phyloP scores from a whole-genome alignment of 306 rosid species.

The Cicer bijugum region DNA sequence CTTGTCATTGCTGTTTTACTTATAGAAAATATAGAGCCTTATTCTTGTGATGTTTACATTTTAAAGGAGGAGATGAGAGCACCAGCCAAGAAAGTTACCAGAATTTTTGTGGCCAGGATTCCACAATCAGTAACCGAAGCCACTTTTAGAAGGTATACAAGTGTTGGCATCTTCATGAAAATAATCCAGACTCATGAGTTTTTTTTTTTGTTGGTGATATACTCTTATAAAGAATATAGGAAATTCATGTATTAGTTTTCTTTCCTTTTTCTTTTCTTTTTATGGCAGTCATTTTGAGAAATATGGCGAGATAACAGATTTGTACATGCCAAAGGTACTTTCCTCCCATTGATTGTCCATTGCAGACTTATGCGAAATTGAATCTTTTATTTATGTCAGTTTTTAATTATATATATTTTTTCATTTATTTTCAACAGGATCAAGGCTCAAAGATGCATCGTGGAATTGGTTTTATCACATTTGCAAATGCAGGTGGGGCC shows the following conservation, averaged over 20 bases:
- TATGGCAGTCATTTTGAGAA: constrained; percentile 91
- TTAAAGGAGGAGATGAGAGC: constrained; percentile 96
- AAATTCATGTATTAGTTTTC: constrained; percentile 17
- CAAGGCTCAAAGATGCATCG: constrained; percentile 94
- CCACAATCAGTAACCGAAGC: constrained; percentile 87
- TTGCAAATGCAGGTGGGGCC: constrained; percentile 83
- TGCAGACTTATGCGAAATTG: constrained; percentile 1
- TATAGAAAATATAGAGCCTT: neutral
- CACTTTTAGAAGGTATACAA: constrained; percentile 72
- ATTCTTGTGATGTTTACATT: constrained; percentile 44
- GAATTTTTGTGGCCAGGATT: constrained; percentile 97
- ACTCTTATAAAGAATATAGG: neutral
- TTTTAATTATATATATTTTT: constrained; percentile 12
- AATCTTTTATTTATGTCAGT: constrained; percentile 2
- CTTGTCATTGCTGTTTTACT: constrained; percentile 35
- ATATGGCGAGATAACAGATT: constrained; percentile 97
- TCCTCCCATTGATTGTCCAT: constrained; percentile 24
- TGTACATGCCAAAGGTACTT: constrained; percentile 98
- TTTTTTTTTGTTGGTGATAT: constrained; percentile 12
- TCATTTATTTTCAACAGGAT: constrained; percentile 61
- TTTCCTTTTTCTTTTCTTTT: constrained; percentile 6
- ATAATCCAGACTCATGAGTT: neutral
- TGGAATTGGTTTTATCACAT: constrained; percentile 97
- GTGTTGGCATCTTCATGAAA: constrained; percentile 35
- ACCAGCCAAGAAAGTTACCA: constrained; percentile 85